phyloP scores from a whole-genome alignment of 129 eudicot genomes.

The Artemisia annua region DNA sequence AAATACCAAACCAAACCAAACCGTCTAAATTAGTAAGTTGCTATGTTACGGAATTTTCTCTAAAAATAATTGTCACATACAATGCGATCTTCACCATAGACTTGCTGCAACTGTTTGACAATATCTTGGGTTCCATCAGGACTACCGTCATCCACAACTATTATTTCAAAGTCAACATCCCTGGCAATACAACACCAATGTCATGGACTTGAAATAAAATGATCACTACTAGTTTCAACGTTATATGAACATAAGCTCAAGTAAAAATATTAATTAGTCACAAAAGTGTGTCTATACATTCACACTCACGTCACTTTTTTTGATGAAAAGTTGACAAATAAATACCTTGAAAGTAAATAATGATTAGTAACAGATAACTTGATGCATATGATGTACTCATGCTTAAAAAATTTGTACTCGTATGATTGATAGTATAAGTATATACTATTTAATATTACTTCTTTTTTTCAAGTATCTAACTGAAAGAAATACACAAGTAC shows the following conservation, averaged over 20 bases:
- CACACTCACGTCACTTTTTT: not conserved
- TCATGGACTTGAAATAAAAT: not conserved
- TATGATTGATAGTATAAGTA: too few relatives aligned
- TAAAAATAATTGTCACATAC: constrained; percentile 40
- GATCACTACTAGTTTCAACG: not conserved
- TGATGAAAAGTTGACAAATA: too few relatives aligned
- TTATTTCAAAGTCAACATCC: constrained; percentile 76
- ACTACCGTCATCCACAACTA: constrained; percentile 94
- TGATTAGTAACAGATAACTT: too few relatives aligned
- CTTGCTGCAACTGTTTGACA: constrained; percentile 82
- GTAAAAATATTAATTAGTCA: not conserved
- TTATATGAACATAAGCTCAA: not conserved
- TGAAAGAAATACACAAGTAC: too few relatives aligned
- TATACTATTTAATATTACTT: too few relatives aligned
- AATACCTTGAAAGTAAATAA: too few relatives aligned
- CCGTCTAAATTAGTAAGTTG: not conserved
- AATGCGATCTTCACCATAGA: constrained; percentile 85
- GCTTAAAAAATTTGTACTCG: too few relatives aligned
- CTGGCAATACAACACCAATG: constrained; percentile 28
- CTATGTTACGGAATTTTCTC: too few relatives aligned
- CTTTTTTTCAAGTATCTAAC: too few relatives aligned
- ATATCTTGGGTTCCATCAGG: constrained; percentile 98
- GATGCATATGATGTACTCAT: too few relatives aligned
- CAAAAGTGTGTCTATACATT: not conserved
- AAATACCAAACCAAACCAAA: too few relatives aligned